These are phyloP conservation scores for Akanthomyces muscarius DNA, from an alignment of 2,329 filamentous ascomycete genomes.

Conservation along the genomic window DNA sequence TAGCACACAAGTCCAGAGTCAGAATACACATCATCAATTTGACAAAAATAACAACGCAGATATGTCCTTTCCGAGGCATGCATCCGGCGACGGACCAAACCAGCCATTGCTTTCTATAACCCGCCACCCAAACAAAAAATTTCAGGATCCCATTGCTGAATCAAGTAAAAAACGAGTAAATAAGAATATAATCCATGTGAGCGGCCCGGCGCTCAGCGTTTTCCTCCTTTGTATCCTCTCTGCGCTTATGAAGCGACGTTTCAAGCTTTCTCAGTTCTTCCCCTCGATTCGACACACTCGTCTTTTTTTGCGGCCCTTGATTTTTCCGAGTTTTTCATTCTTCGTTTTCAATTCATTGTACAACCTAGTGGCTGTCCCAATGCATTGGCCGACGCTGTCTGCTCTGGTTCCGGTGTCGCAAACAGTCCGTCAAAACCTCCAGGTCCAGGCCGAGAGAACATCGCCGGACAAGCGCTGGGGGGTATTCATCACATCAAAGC, in stretches of 20 bases:
- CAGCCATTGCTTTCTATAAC: conserved; percentile 20
- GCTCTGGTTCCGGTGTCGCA: not conserved
- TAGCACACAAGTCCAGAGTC: not conserved
- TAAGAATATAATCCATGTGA: conserved; percentile 4
- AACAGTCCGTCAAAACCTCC: not conserved
- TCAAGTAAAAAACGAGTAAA: conserved; percentile 7
- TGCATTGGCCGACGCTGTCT: not conserved
- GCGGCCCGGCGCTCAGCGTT: conserved; percentile 9
- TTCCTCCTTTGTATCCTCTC: not conserved
- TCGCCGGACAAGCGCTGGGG: conserved; percentile 26
- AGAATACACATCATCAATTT: conserved; percentile 11
- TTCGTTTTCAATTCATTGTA: conserved; percentile 9
- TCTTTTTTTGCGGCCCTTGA: not conserved
- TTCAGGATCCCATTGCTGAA: conserved; percentile 13
- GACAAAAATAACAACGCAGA: conserved; percentile 6
- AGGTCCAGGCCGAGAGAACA: not conserved
- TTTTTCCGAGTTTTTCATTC: not conserved
- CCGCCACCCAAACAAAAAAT: conserved; percentile 17
- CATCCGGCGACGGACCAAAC: conserved; percentile 18
- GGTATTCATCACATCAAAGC: conserved; percentile 42
- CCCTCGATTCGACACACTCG: not conserved
- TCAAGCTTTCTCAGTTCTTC: not conserved
- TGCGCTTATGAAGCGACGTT: conserved; percentile 1
- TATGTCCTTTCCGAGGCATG: conserved; percentile 16
- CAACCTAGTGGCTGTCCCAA: not conserved